A percentile compares a stretch with the other conserved stretches of the same genome.
Evolutionary conservation across 305 asterid genomes (phyloP).

Genomic region (Ilex paraguariensis): DNA sequence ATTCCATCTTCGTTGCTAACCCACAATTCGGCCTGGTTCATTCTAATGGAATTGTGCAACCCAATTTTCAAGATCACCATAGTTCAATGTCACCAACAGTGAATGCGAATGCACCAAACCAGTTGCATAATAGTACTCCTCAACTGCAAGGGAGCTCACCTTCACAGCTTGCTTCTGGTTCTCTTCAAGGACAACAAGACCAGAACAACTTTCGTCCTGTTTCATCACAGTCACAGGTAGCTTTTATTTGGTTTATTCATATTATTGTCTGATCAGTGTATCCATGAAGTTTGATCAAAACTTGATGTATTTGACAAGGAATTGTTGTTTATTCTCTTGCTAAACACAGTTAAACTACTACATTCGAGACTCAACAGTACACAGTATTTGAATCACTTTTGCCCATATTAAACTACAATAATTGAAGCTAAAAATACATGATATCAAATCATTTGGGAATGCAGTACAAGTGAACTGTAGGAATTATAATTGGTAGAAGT

Average conservation of each 20-base stretch:
- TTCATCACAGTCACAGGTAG: conserved; percentile 49
- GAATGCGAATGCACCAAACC: conserved; percentile 29
- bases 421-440: too few species aligned
- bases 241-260: conserved; percentile 2
- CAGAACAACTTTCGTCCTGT: conserved; percentile 26
- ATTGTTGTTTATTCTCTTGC: too few species aligned
- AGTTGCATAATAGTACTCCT: conserved; percentile 19
- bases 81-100: conserved; percentile 13
- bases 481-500: too few species aligned
- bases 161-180: conserved; percentile 21
- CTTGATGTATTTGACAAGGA: too few species aligned
- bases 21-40: conserved; percentile 26
- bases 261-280: background rate
- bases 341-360: too few species aligned
- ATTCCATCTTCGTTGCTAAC: conserved; percentile 28
- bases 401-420: too few species aligned
- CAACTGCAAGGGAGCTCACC: conserved; percentile 21
- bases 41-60: conserved; percentile 30
- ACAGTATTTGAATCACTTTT: too few species aligned
- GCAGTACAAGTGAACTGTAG: too few species aligned
- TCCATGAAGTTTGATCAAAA: too few species aligned
- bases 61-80: too few species aligned
- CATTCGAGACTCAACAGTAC: too few species aligned
- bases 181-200: conserved; percentile 27
- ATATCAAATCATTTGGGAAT: too few species aligned